Evolutionary conservation across 495 filamentous ascomycete genomes (phyloP), one percentile per base, ranked within the genome.

Genomic region (Neurospora tetrasperma): DNA sequence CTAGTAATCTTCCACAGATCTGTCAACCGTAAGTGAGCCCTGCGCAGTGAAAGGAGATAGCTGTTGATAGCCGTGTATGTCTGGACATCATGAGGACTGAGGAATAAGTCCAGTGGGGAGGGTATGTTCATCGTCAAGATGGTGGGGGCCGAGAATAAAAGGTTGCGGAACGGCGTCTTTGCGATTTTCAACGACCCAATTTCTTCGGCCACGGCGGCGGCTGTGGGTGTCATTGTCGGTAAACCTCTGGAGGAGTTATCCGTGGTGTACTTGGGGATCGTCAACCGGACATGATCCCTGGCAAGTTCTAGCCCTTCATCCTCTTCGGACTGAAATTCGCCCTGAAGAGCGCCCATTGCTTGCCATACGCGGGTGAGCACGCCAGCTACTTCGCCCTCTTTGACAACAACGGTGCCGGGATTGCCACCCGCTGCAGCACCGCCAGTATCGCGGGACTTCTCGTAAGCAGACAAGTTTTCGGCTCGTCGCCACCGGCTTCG

Each of bases 51-150:
- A 2, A 98, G 82, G 1, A 99, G 88, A 80, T 98, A 99, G 6
- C 94, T 88, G 78, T 96, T 91, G 59, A 98, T 91, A 5, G 86
- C 86, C 0, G 94, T 91, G 77, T 99, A 99, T 0, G 85, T 87
- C 31, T 90, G 86, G 4, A 97, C 82, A 73, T 98, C 94, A 2
- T 89, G 83, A 39, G 85, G 83, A 38, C 90, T 89, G 41, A 99
- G 87, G 77, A 99, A 97, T 2, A 99, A 84, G 75, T 98, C 95
- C 1, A 98, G 80, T 0, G 96, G 94, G 5, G 93, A 90, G 4
- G 86, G 89, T 12, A 97, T 88, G 69, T 91, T 87, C 35, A 95
- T 84, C 2, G 88, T 91, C 42, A 99, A 82, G 1, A 82, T 79
- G 35, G 92, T 91, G 0, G 94, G 88, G 2, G 88, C 88, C 12